Evolutionary conservation across 2,329 filamentous ascomycete species (phyloP).

Genomic region (Thielaviopsis populi): DNA sequence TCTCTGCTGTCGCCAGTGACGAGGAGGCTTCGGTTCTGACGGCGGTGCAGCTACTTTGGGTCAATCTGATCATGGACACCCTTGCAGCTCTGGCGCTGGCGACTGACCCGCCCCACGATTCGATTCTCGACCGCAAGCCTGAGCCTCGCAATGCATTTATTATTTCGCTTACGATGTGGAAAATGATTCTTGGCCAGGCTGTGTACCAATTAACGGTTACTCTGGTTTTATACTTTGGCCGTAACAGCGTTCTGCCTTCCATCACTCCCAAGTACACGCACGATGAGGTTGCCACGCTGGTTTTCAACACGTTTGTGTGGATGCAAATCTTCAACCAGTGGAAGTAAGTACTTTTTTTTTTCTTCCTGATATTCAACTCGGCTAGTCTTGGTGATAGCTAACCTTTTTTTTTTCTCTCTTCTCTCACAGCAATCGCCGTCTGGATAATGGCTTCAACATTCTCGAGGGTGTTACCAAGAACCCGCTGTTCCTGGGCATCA

Average conservation of each 20-base stretch:
- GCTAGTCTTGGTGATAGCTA: background rate
- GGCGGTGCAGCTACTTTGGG: conserved; percentile 86
- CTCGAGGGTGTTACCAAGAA: conserved; percentile 79
- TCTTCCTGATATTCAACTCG: background rate
- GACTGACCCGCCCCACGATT: conserved; percentile 75
- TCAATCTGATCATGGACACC: conserved; percentile 95
- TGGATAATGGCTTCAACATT: conserved; percentile 92
- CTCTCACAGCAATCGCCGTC: conserved; percentile 55
- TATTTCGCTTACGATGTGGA: conserved; percentile 92
- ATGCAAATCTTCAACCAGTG: conserved; percentile 99
- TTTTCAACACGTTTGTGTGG: conserved; percentile 98
- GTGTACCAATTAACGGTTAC: conserved; percentile 73
- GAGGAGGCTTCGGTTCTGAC: conserved; percentile 63
- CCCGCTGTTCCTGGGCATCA: conserved; percentile 79
- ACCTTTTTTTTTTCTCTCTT: background rate
- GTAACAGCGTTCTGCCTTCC: conserved; percentile 16
- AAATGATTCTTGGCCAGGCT: conserved; percentile 93
- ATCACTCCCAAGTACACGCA: conserved; percentile 11
- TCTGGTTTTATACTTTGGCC: conserved; percentile 67
- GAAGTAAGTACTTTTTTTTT: conserved; percentile 48
- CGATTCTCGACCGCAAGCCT: conserved; percentile 62
- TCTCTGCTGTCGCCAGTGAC: conserved; percentile 61
- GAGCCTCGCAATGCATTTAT: conserved; percentile 42
- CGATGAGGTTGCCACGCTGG: conserved; percentile 55
- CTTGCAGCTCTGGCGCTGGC: conserved; percentile 79